Evolutionary conservation across 495 filamentous ascomycete species (phyloP), one percentile per base, ranked within the genome.

Genomic region (Penicillium paradoxum): DNA sequence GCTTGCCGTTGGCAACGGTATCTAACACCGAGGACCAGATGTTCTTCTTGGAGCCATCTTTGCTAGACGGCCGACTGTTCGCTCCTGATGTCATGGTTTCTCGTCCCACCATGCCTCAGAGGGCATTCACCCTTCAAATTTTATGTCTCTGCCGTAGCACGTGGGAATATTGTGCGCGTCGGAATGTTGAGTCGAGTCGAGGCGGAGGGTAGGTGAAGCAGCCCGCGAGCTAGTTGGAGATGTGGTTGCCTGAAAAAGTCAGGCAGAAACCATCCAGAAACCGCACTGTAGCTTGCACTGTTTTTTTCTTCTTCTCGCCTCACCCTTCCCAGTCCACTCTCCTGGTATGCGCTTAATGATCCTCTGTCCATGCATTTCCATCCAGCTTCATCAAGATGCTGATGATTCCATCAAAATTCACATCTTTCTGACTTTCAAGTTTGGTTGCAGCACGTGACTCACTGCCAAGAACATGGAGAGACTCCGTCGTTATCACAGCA

Each of bases 21-120:
- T 95, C 89, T 60, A 97, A 80, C 86, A 97, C 88, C 43, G 89
- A 89, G 48, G 83, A 91, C 92, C 92, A 97, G 71, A 97, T 88
- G 62, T 95, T 89, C 70, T 88, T 89, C 73, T 90, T 90, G 42
- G 79, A 76, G 54, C 85, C 84, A 73, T 88, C 89, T 73, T 86
- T 75, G 65, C 73, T 82, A 40, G 77, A 81, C 67, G 77, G 81
- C 57, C 76, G 78, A 66, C 74, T 76, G 57, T 73, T 75, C 33
- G 60, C 62, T 47, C 68, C 67, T 41, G 66, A 69, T 49, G 70
- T 67, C 72, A 75, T 77, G 54, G 52, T 73, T 63, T 68, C 63
- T 59, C 68, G 58, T 66, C 57, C 67, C 58, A 72, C 71, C 60
- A 67, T 67, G 51, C 58, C 54, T 70, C 54, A 70, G 50, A 49